Evolutionary conservation across 768 basidiomycete species (phyloP).

Genomic region (Amanita muscaria): DNA sequence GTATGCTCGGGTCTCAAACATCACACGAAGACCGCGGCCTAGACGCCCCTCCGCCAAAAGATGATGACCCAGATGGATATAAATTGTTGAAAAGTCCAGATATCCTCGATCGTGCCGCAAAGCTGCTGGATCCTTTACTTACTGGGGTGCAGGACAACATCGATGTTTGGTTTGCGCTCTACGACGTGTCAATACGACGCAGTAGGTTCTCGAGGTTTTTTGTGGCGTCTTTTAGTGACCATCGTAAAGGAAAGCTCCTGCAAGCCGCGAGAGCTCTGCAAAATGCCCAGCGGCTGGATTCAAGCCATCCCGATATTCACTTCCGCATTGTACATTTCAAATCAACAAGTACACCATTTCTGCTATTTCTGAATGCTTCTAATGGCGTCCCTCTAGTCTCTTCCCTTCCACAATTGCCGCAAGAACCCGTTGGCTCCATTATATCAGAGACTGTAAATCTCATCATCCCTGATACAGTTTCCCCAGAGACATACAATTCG

Average conservation of each 20-base stretch:
- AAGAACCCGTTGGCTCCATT: constrained; percentile 40
- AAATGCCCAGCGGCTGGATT: constrained; percentile 42
- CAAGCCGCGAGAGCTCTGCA: constrained; percentile 68
- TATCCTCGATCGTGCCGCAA: constrained; percentile 68
- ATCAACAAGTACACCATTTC: constrained; percentile 33
- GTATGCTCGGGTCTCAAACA: neutral
- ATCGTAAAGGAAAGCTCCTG: constrained; percentile 58
- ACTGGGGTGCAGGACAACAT: constrained; percentile 42
- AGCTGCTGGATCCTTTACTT: constrained; percentile 56
- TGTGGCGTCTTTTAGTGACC: neutral
- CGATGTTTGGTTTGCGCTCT: constrained; percentile 65
- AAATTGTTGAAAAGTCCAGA: constrained; percentile 56
- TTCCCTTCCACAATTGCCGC: constrained; percentile 31
- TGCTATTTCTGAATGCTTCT: constrained; percentile 1
- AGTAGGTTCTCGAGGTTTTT: constrained; percentile 36
- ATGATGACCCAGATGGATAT: constrained; percentile 79
- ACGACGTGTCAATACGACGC: constrained; percentile 76
- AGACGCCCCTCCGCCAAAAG: constrained; percentile 45
- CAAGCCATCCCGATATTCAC: constrained; percentile 61
- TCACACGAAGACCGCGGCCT: constrained; percentile 60
- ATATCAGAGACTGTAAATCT: constrained; percentile 38
- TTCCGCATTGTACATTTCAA: constrained; percentile 59
- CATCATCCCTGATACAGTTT: constrained; percentile 48
- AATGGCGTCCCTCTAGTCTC: constrained; percentile 28
- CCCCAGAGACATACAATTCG: constrained; percentile 61